Evolutionary conservation across 2,329 filamentous ascomycete species (phyloP).

Genomic region (Alternaria arbusti): DNA sequence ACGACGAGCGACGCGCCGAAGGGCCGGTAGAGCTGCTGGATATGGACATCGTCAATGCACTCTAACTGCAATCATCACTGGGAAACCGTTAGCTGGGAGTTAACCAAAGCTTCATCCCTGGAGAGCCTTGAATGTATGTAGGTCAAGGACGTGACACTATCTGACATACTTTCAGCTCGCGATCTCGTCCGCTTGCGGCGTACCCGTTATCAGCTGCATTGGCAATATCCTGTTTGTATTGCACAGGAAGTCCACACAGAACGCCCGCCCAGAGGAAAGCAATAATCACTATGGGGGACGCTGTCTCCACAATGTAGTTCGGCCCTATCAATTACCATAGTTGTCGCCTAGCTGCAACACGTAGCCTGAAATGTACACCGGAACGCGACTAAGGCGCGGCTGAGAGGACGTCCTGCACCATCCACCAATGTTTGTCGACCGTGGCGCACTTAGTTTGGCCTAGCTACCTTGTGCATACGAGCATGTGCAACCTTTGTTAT

Average conservation of each 20-base stretch:
- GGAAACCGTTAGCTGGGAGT: not conserved
- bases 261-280: not conserved
- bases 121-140: not conserved
- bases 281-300: not conserved
- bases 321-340: slow-evolving; percentile 1
- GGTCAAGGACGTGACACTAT: not conserved
- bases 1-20: slow-evolving; percentile 5
- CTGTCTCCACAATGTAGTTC: not conserved
- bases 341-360: not conserved
- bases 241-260: not conserved
- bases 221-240: not conserved
- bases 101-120: not conserved
- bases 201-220: slow-evolving; percentile 6
- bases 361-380: slow-evolving; percentile 3
- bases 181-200: not conserved
- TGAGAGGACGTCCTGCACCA: not conserved
- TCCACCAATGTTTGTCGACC: not conserved
- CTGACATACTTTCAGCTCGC: not conserved
- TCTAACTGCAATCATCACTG: slow-evolving; percentile 1
- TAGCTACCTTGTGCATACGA: not conserved
- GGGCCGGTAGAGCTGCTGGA: slow-evolving; percentile 2
- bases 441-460: slow-evolving; percentile 3
- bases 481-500: not conserved
- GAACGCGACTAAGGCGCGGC: slow-evolving; percentile 1
- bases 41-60: slow-evolving; percentile 10